Conservation (phyloP, 2,329 filamentous ascomycete species). For the Epichloe coenophiala region DNA sequence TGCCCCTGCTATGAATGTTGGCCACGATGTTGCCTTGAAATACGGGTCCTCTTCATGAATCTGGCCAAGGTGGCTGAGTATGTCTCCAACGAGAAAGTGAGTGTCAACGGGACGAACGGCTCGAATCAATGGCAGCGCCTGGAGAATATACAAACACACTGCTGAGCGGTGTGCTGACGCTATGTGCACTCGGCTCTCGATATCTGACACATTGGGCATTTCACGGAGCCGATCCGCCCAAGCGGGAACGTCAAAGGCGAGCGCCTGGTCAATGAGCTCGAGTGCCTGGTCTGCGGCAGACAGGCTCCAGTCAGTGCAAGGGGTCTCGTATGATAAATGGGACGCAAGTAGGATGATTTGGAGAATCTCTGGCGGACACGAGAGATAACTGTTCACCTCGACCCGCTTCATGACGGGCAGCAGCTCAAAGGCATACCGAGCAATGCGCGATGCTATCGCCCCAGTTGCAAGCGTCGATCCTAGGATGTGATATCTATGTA, state of each 20-base stretch:
- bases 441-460: constrained; percentile 24
- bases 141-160: constrained; percentile 33
- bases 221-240: constrained; percentile 28
- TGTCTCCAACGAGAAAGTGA: constrained; percentile 32
- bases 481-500: constrained; percentile 26
- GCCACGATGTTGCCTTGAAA: constrained; percentile 49
- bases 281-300: constrained; percentile 23
- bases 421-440: constrained; percentile 24
- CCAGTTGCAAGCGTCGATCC: constrained; percentile 24
- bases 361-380: constrained; percentile 28
- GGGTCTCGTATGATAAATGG: constrained; percentile 26
- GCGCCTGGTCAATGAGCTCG: constrained; percentile 26
- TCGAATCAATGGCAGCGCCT: constrained; percentile 26
- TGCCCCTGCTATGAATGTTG: constrained; percentile 43
- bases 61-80: constrained; percentile 34
- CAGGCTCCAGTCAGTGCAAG: constrained; percentile 17
- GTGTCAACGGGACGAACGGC: constrained; percentile 25
- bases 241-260: constrained; percentile 26
- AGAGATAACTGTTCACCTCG: constrained; percentile 28
- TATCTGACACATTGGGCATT: constrained; percentile 22
- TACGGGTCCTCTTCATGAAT: constrained; percentile 35
- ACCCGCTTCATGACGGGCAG: constrained; percentile 27
- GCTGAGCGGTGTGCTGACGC: constrained; percentile 33
- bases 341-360: constrained; percentile 31
- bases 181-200: constrained; percentile 29